Evolutionary conservation across 371 early-diverging fungal species (phyloP).

Genomic region (Smittium mucronatum): DNA sequence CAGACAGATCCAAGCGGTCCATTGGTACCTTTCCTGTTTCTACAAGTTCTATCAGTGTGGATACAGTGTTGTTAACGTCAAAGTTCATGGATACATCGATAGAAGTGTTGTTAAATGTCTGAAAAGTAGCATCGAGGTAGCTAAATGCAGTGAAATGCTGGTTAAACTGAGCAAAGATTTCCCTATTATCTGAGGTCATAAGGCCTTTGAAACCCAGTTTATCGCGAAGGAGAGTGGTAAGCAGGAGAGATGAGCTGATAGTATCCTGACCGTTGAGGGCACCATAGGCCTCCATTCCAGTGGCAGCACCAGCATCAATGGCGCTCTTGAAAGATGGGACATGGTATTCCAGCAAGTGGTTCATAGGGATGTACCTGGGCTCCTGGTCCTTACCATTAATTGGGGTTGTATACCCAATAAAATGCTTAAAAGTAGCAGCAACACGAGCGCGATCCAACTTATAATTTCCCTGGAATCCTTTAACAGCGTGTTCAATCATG

Average conservation of each 20-base stretch:
- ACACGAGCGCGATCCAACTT: constrained; percentile 39
- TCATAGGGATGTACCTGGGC: constrained; percentile 42
- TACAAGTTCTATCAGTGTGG: constrained; percentile 31
- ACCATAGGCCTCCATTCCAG: constrained; percentile 49
- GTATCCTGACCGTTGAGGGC: too few relatives aligned
- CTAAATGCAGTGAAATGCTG: constrained; percentile 39
- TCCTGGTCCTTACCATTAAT: constrained; percentile 47
- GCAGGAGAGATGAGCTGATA: too few relatives aligned
- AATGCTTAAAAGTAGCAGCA: constrained; percentile 45
- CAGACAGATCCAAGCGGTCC: constrained; percentile 37
- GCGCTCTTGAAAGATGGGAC: constrained; percentile 50
- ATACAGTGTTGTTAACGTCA: constrained; percentile 35
- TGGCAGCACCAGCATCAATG: constrained; percentile 46
- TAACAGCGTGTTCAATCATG: constrained; percentile 40
- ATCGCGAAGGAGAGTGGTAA: too few relatives aligned
- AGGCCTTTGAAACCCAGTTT: too few relatives aligned
- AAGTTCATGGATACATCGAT: constrained; percentile 56
- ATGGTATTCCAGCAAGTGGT: constrained; percentile 45
- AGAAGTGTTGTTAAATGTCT: constrained; percentile 36
- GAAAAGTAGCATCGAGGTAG: constrained; percentile 21
- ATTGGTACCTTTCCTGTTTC: constrained; percentile 24
- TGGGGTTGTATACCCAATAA: constrained; percentile 35
- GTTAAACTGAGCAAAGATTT: constrained; percentile 40
- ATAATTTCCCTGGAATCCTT: constrained; percentile 51
- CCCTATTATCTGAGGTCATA: too few relatives aligned